A percentile compares a stretch with the other conserved stretches of the same genome.
Evolutionary conservation across 331 rosid species (phyloP).

Genomic region (Pyrus hybrid): DNA sequence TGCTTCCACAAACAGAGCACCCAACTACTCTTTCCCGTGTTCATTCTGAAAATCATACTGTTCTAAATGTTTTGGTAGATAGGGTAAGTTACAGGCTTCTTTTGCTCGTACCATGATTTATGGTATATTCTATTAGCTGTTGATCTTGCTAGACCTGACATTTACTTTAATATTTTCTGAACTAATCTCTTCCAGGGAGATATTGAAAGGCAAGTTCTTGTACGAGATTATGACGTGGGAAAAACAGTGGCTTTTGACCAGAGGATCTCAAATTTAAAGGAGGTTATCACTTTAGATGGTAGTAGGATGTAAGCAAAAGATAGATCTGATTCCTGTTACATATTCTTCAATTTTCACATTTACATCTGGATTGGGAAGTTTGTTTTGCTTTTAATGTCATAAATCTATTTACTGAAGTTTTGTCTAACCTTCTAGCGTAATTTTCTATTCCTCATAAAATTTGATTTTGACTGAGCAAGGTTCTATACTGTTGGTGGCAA

Average conservation of each 20-base stretch:
- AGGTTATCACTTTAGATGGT: conserved; percentile 61
- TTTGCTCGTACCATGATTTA: neutral
- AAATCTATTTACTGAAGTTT: neutral
- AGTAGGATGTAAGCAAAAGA: conserved; percentile 49
- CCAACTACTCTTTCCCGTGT: conserved; percentile 64
- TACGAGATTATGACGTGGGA: conserved; percentile 56
- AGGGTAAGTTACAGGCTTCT: conserved; percentile 34
- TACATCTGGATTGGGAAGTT: neutral
- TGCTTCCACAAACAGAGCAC: conserved; percentile 81
- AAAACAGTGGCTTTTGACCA: conserved; percentile 71
- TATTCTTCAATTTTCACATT: neutral
- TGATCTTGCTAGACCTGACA: neutral
- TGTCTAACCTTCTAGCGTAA: neutral
- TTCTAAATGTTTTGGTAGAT: conserved; percentile 76
- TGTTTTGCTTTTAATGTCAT: neutral
- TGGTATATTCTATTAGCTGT: neutral
- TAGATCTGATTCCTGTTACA: neutral
- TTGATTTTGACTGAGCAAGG: neutral
- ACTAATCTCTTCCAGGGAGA: conserved; percentile 40
- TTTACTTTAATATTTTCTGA: neutral
- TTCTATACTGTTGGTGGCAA: neutral
- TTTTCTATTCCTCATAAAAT: neutral
- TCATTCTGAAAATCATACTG: conserved; percentile 62
- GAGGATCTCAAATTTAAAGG: conserved; percentile 69
- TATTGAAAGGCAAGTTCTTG: conserved; percentile 88